phyloP scores from a whole-genome alignment of 1,284 basidiomycete species.

The Heimioporus retisporus region DNA sequence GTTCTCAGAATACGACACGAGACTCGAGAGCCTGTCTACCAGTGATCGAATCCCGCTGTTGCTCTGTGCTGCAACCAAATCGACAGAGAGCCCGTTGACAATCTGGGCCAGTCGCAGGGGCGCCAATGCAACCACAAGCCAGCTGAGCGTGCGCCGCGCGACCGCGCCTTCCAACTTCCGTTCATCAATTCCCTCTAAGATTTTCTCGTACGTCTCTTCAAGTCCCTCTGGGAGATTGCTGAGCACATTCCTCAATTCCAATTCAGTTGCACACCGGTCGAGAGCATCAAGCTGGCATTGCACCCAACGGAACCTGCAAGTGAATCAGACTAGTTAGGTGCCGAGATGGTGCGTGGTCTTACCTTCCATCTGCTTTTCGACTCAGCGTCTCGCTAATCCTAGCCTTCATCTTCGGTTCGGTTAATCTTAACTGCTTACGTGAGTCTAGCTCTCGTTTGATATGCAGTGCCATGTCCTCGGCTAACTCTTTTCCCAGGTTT shows the following conservation, averaged over 20 bases:
- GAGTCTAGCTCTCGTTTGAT: no score
- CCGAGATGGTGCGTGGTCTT: background rate
- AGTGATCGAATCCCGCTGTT: background rate
- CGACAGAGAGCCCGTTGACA: background rate
- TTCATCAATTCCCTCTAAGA: conserved; percentile 9
- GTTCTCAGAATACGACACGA: conserved; percentile 5
- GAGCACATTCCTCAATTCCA: background rate
- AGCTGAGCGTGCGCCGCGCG: conserved; percentile 1
- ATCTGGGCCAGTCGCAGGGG: conserved; percentile 8
- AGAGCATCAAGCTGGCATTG: conserved; percentile 14
- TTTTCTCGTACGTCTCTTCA: conserved; percentile 8
- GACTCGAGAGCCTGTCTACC: conserved; percentile 2
- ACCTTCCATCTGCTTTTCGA: conserved; percentile 8
- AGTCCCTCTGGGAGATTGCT: background rate
- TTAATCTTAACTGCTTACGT: no score
- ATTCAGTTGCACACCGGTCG: conserved; percentile 1
- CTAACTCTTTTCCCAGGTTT: no score
- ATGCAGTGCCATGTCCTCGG: no score
- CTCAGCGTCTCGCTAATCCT: no score
- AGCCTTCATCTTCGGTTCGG: no score
- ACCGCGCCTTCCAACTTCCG: conserved; percentile 3
- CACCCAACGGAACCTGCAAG: conserved; percentile 14
- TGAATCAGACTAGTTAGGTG: background rate
- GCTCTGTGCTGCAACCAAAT: no score
- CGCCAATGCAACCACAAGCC: conserved; percentile 8